phyloP scores from a whole-genome alignment of 495 filamentous ascomycete genomes.

The Aspergillus heteromorphus region DNA sequence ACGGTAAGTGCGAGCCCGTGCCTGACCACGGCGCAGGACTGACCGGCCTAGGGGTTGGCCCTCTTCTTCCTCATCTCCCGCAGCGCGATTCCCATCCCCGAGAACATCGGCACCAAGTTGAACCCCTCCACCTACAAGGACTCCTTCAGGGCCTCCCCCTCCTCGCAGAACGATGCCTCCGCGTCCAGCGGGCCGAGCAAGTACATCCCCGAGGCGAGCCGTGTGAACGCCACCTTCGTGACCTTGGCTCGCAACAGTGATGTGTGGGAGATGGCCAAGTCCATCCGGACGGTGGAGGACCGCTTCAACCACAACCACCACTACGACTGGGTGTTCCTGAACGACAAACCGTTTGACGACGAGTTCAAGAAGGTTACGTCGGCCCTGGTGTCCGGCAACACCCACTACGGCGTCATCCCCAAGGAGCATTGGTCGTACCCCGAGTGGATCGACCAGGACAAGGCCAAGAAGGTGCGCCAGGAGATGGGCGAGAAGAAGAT shows the following conservation, averaged over 20 bases:
- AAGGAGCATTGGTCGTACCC: constrained; percentile 90
- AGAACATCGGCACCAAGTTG: constrained; percentile 22
- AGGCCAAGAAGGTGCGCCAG: constrained; percentile 71
- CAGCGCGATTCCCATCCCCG: constrained; percentile 51
- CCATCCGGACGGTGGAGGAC: constrained; percentile 92
- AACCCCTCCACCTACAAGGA: constrained; percentile 21
- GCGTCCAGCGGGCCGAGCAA: constrained; percentile 25
- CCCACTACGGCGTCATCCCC: constrained; percentile 80
- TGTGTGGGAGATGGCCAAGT: constrained; percentile 92
- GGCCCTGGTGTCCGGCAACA: constrained; percentile 81
- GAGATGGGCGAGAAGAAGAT: constrained; percentile 81
- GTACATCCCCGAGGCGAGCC: constrained; percentile 46
- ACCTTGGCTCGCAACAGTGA: constrained; percentile 89
- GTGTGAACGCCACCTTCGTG: constrained; percentile 95
- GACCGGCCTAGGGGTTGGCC: constrained; percentile 52
- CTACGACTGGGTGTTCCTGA: constrained; percentile 99
- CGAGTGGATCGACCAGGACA: constrained; percentile 79
- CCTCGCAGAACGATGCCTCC: constrained; percentile 2
- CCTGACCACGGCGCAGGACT: not conserved
- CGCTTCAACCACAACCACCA: constrained; percentile 93
- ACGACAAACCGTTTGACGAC: constrained; percentile 88
- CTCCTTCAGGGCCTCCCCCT: not conserved
- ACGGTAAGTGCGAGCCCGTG: constrained; percentile 54
- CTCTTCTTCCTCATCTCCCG: constrained; percentile 77
- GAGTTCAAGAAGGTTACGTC: constrained; percentile 89